Evolutionary conservation across 1,284 basidiomycete genomes (phyloP), one percentile per base, ranked within the genome.

Genomic region (Jaminaea rosea): DNA sequence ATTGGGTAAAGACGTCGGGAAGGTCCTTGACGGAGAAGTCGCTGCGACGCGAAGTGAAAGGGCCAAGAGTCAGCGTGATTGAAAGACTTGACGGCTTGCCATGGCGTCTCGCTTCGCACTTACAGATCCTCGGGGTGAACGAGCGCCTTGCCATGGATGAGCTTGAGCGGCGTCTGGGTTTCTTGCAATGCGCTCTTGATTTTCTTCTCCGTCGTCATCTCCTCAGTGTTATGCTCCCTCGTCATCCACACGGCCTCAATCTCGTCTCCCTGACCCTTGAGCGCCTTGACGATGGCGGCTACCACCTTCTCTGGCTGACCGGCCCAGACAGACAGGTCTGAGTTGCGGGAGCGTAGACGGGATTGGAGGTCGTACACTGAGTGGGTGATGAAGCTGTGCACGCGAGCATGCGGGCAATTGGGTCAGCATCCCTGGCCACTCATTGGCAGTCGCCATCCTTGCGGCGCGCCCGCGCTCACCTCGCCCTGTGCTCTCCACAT

Each of bases 221-320:
- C 66, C 19, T 68, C 66, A 5, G 66, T 62, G 31, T 61, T 62
- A 26, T 75, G 71, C 63, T 79, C 79, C 39, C 76, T 72, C 31
- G 76, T 70, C 50, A 78, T 63, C 61, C 75, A 80, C 0, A 80
- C 77, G 0, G 71, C 77, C 23, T 75, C 70, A 17, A 80, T 73
- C 2, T 67, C 67, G 55, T 75, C 74, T 1, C 75, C 76, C 4
- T 65, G 58, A 5, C 69, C 59, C 32, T 74, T 62, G 6, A 80
- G 62, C 2, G 58, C 55, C 42, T 73, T 50, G 32, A 80, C 67
- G 2, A 81, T 50, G 17, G 62, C 56, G 2, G 73, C 67, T 13
- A 69, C 17, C 7, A 69, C 54, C 24, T 48, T 42, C 37, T 69
- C 65, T 7, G 67, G 60, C 8, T 53, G 61, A 17, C 67, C 67